Percentiles rank a stretch among this genome's conserved stretches.
Evolutionary conservation across 2,329 filamentous ascomycete species (phyloP).

Genomic region (Fusarium sp.): DNA sequence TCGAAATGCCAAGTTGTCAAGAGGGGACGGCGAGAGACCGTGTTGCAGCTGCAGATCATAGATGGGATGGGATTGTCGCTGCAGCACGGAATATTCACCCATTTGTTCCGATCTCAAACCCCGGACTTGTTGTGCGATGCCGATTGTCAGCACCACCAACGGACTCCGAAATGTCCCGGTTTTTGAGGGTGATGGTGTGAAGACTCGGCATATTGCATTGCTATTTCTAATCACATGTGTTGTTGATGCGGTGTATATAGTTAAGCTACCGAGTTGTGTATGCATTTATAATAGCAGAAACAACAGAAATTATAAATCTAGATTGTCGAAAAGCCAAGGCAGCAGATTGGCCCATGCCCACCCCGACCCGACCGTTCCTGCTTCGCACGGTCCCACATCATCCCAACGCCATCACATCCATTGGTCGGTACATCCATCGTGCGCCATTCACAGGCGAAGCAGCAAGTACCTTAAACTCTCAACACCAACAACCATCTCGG

Average conservation of each 20-base stretch:
- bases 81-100: constrained; percentile 10
- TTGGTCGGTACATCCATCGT: constrained; percentile 7
- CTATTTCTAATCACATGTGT: too few species aligned
- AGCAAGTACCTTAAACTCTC: constrained; percentile 30
- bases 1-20: neutral
- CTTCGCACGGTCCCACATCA: constrained; percentile 31
- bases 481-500: constrained; percentile 35
- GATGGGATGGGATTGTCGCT: constrained; percentile 10
- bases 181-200: neutral
- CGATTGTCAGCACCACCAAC: constrained; percentile 19
- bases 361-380: constrained; percentile 31
- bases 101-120: constrained; percentile 4
- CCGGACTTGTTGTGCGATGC: constrained; percentile 31
- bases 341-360: constrained; percentile 28
- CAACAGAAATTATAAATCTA: neutral
- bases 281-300: neutral
- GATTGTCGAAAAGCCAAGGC: neutral
- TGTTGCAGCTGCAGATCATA: constrained; percentile 3
- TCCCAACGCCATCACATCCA: constrained; percentile 24
- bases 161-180: constrained; percentile 34
- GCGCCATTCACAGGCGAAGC: neutral
- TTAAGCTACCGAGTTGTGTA: too few species aligned
- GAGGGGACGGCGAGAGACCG: constrained; percentile 6
- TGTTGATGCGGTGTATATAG: too few species aligned
- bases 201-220: too few species aligned